A percentile compares a stretch with the other conserved stretches of the same genome.
phyloP scores from a whole-genome alignment of 2,329 filamentous ascomycete genomes.

The Aspergillus phoenicis region DNA sequence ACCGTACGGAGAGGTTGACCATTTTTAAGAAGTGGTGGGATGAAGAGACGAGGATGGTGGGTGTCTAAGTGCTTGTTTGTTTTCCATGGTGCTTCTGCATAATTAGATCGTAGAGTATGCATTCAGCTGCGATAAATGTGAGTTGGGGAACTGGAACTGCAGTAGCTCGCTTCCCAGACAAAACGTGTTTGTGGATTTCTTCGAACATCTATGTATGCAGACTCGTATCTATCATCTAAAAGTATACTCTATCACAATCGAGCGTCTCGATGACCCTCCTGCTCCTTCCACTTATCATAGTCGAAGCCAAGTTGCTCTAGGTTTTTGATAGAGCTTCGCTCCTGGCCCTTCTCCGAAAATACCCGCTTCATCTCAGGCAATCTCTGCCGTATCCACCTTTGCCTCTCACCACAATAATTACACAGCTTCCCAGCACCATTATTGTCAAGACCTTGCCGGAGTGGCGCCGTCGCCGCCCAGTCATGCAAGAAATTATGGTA shows the following conservation, averaged over 20 bases:
- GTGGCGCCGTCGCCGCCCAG: slow-evolving; percentile 43
- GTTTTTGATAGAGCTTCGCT: slow-evolving; percentile 58
- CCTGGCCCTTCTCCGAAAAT: slow-evolving; percentile 68
- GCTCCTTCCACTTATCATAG: slow-evolving; percentile 49
- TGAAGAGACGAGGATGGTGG: slow-evolving; percentile 2
- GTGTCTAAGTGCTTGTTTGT: background rate
- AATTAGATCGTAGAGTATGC: too few species aligned
- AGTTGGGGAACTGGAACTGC: background rate
- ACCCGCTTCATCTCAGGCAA: slow-evolving; percentile 70
- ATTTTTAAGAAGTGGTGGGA: slow-evolving; percentile 8
- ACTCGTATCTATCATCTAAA: too few species aligned
- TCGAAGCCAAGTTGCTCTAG: slow-evolving; percentile 73
- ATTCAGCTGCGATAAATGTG: background rate
- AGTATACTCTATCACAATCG: background rate
- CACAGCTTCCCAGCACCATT: slow-evolving; percentile 64
- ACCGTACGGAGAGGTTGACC: slow-evolving; percentile 6
- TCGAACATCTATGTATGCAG: too few species aligned
- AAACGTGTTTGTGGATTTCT: too few species aligned
- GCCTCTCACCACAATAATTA: slow-evolving; percentile 69
- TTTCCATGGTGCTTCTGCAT: background rate
- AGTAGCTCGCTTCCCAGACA: too few species aligned
- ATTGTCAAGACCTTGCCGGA: slow-evolving; percentile 44
- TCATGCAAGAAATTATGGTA: slow-evolving; percentile 49
- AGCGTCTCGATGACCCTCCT: slow-evolving; percentile 9
- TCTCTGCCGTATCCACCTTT: slow-evolving; percentile 71